A percentile compares a stretch with the other conserved stretches of the same genome.
Evolutionary conservation across 371 early-diverging fungal genomes (phyloP).

Genomic region (Mucor circinelloides): DNA sequence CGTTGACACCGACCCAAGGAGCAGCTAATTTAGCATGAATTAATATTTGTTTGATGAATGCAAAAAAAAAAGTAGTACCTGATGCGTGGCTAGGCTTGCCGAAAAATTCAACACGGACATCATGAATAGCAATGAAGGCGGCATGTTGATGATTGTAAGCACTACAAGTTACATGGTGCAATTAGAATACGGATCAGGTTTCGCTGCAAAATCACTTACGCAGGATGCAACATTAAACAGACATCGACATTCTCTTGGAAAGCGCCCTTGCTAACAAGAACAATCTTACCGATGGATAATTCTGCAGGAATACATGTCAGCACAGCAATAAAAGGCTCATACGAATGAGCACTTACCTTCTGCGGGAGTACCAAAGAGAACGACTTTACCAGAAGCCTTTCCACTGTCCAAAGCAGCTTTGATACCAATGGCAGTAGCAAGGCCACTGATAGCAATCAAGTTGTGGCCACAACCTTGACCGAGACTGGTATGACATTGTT

Average conservation of each 20-base stretch:
- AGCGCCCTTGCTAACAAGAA: constrained; percentile 64
- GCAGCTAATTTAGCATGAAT: constrained; percentile 9
- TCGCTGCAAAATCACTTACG: constrained; percentile 25
- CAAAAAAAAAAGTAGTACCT: constrained; percentile 19
- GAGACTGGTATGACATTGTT: constrained; percentile 22
- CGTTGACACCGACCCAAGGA: constrained; percentile 63
- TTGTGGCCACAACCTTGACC: constrained; percentile 75
- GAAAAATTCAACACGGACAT: constrained; percentile 61
- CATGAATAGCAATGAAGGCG: constrained; percentile 44
- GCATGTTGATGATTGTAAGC: constrained; percentile 36
- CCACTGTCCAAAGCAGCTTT: constrained; percentile 56
- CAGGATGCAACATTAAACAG: constrained; percentile 82
- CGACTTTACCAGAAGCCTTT: constrained; percentile 60
- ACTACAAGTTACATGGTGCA: background rate
- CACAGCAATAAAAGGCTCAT: background rate
- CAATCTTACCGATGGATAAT: constrained; percentile 73
- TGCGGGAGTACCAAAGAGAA: constrained; percentile 80
- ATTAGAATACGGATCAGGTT: background rate
- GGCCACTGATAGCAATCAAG: constrained; percentile 72
- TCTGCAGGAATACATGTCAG: constrained; percentile 31
- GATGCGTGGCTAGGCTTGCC: constrained; percentile 69
- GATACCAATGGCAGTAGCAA: constrained; percentile 68
- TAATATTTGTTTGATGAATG: background rate
- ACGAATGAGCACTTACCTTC: constrained; percentile 46
- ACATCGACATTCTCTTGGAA: constrained; percentile 69